Percentiles rank a stretch among this genome's conserved stretches.
Conservation (phyloP, 176 grass and related monocot genomes). For the Oryza glaberrima region DNA sequence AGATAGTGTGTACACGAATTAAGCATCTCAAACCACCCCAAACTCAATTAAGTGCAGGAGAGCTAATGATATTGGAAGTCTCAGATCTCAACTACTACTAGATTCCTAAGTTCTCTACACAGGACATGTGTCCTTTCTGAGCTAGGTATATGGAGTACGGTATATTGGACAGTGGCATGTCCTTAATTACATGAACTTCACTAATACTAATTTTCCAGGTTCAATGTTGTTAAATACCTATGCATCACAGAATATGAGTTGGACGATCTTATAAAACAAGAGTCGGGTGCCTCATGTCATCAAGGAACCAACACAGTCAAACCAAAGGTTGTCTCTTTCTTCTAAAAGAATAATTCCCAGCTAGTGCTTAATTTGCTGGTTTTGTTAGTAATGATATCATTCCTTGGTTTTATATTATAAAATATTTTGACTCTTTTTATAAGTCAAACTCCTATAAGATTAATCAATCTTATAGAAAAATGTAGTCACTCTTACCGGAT, state of each 20-base stretch:
- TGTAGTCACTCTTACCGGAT: too few species aligned
- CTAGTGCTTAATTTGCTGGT: background rate
- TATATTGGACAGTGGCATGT: background rate
- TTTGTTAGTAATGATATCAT: background rate
- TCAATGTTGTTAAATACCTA: too few species aligned
- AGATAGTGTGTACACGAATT: background rate
- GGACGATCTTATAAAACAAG: too few species aligned
- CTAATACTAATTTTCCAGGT: background rate
- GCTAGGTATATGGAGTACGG: background rate
- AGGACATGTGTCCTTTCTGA: constrained; percentile 49
- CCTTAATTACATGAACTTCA: constrained; percentile 29
- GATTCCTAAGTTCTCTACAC: constrained; percentile 49
- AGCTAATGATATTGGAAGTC: constrained; percentile 28
- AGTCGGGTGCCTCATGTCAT: too few species aligned
- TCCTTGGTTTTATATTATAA: too few species aligned
- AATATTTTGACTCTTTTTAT: too few species aligned
- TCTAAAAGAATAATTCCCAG: background rate
- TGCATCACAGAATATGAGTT: too few species aligned
- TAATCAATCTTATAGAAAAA: too few species aligned
- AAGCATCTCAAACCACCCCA: constrained; percentile 28
- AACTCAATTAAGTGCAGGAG: background rate
- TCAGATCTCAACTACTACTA: constrained; percentile 30
- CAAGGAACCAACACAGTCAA: too few species aligned
- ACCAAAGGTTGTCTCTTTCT: too few species aligned
- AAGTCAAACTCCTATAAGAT: too few species aligned